Evolutionary conservation across 768 basidiomycete species (phyloP).

Genomic region (Suillus cothurnatus): DNA sequence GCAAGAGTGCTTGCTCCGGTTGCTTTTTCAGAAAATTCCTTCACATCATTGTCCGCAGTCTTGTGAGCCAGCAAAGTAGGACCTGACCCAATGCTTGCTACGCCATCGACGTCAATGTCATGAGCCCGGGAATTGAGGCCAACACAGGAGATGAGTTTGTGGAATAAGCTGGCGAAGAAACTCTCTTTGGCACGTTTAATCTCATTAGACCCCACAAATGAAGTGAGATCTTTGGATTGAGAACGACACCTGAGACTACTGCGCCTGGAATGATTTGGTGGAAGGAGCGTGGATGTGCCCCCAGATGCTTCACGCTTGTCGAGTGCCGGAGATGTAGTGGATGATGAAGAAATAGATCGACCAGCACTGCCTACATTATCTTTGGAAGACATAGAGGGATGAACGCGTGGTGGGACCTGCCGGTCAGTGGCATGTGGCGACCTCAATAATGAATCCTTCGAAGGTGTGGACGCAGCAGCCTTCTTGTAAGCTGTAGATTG

Average conservation of each 20-base stretch:
- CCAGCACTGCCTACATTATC: slow-evolving; percentile 1
- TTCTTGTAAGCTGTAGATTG: not conserved
- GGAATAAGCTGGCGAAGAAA: slow-evolving; percentile 53
- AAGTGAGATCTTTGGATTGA: not conserved
- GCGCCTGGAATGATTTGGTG: not conserved
- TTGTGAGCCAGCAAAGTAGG: slow-evolving; percentile 17
- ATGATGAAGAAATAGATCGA: not conserved
- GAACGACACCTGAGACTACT: not conserved
- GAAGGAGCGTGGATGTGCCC: slow-evolving; percentile 1
- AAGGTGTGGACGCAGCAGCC: slow-evolving; percentile 3
- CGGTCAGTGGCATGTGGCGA: slow-evolving; percentile 11
- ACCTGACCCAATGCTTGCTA: slow-evolving; percentile 1
- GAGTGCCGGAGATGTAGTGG: not conserved
- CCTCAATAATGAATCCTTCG: not conserved
- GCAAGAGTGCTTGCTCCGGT: slow-evolving; percentile 6
- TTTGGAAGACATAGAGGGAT: slow-evolving; percentile 1
- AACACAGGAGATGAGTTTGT: slow-evolving; percentile 58
- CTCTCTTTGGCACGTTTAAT: slow-evolving; percentile 37
- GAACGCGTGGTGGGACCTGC: slow-evolving; percentile 1
- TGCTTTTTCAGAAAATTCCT: slow-evolving; percentile 17
- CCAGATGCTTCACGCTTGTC: slow-evolving; percentile 1
- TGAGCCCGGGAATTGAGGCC: slow-evolving; percentile 45
- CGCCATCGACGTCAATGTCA: slow-evolving; percentile 37
- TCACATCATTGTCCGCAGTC: slow-evolving; percentile 3
- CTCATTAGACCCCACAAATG: not conserved